Percentiles rank a stretch among this genome's conserved stretches.
Evolutionary conservation across 495 filamentous ascomycete genomes (phyloP).

Genomic region (Tetracladium setigerum): DNA sequence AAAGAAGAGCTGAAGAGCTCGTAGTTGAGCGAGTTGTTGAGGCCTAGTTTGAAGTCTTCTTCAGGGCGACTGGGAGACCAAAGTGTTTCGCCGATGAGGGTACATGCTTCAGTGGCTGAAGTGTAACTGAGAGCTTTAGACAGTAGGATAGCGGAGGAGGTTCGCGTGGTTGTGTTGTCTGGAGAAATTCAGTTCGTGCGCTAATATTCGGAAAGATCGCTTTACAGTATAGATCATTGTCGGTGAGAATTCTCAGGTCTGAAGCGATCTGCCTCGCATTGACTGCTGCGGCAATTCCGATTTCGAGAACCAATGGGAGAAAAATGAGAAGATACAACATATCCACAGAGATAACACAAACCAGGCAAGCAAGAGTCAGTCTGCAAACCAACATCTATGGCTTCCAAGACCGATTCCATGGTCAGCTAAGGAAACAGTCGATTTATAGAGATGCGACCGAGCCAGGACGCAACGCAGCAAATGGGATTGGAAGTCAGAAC

Average conservation of each 20-base stretch:
- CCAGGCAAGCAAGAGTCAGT: constrained; percentile 62
- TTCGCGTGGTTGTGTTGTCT: constrained; percentile 17
- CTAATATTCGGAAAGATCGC: no score
- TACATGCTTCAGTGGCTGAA: constrained; percentile 17
- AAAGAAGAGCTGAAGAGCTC: constrained; percentile 18
- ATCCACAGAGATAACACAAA: no score
- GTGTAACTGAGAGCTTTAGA: no score
- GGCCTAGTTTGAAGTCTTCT: constrained; percentile 22
- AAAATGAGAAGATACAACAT: no score
- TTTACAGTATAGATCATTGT: constrained; percentile 3
- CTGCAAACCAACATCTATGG: no score
- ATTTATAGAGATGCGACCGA: no score
- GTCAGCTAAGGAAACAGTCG: no score
- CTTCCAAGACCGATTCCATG: no score
- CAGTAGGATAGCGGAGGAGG: no score
- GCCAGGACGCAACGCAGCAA: no score
- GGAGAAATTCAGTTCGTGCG: no score
- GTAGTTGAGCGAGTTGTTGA: constrained; percentile 26
- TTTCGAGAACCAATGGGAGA: constrained; percentile 23
- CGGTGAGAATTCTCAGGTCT: neutral
- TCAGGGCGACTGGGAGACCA: constrained; percentile 25
- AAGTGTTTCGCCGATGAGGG: constrained; percentile 20
- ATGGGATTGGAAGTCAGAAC: no score
- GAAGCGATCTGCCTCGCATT: neutral
- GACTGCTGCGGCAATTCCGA: neutral